Evolutionary conservation across 2,329 filamentous ascomycete genomes (phyloP), one percentile per base, ranked within the genome.

Genomic region (Epichloe scottii): DNA sequence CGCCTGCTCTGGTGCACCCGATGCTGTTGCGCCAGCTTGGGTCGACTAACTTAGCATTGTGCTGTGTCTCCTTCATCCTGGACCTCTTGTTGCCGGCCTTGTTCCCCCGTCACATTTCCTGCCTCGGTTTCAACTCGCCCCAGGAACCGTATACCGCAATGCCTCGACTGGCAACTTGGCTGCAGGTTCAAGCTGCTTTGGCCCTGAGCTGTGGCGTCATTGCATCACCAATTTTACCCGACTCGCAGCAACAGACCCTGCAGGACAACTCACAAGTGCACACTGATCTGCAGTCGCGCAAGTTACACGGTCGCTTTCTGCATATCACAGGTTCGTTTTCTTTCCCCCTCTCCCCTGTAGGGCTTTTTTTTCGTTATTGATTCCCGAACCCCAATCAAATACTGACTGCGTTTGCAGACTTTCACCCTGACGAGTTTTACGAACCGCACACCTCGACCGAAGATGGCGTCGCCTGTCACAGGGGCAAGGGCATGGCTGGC

Each of bases 401-500:
- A 33, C 51, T 56, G 19, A 54, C 52, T 30, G 12, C 30, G 11
- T 14, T 11, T 48, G 26, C 59, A 95, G 93, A 98, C 70, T 78
- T 97, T 59, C 93, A 98, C 62, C 89, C 89, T 45, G 93, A 98
- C 66, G 79, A 81, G 42, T 87, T 87, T 68, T 98, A 96, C 75
- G 84, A 88, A 67, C 68, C 78, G 7, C 85, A 90, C 65, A 79
- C 87, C 11, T 85, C 86, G 23, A 86, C 86, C 43, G 74, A 78
- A 38, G 75, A 80, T 58, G 76, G 79, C 33, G 69, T 78, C 55
- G 84, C 85, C 54, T 98, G 93, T 68, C 93, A 98, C 63, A 77
- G 83, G 51, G 83, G 84, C 53, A 72, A 80, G 53, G 93, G 93
- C 12, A 72, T 80, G 5, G 86, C 91, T 7, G 91, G 90, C 44